Evolutionary conservation across 345 rosid genomes (phyloP), one percentile per base, ranked within the genome.

Genomic region (Kandelia obovata): DNA sequence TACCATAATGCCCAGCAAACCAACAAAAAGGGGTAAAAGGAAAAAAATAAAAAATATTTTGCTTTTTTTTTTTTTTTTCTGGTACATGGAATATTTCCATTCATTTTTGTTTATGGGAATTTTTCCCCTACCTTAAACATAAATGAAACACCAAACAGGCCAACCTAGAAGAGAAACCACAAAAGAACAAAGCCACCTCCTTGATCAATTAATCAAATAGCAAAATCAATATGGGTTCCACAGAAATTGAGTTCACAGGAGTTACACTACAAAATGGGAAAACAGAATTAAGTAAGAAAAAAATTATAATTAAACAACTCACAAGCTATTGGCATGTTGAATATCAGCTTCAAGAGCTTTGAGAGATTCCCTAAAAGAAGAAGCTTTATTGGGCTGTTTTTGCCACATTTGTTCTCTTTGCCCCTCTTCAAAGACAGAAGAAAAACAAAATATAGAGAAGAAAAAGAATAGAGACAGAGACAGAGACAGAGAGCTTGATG

Each of bases 291-390:
- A 21, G 61, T 39, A 1, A 53, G 11, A 51, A 51, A 19, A 49
- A 37, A 65, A 58, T 1, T 19, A 13, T 15, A 43, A 0, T 13
- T 13, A 21, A 6, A 31, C 1, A 66, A 73, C 85, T 83, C 75
- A 87, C 92, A 85, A 68, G 74, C 60, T 76, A 73, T 87, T 87
- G 72, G 92, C 92, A 80, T 81, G 89, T 25, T 85, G 86, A 51
- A 87, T 73, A 73, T 87, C 91, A 57, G 83, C 89, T 78, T 87
- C 86, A 73, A 82, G 89, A 58, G 80, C 86, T 73, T 85, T 83
- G 53, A 85, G 75, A 58, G 91, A 87, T 75, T 87, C 89, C 59
- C 81, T 81, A 72, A 80, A 86, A 58, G 74, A 61, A 49, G 83
- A 76, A 34, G 88, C 79, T 56, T 68, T 80, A 68, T 52, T 67